Evolutionary conservation across 1,284 basidiomycete species (phyloP), one percentile per base, ranked within the genome.

Genomic region (Dichomitus squalens): DNA sequence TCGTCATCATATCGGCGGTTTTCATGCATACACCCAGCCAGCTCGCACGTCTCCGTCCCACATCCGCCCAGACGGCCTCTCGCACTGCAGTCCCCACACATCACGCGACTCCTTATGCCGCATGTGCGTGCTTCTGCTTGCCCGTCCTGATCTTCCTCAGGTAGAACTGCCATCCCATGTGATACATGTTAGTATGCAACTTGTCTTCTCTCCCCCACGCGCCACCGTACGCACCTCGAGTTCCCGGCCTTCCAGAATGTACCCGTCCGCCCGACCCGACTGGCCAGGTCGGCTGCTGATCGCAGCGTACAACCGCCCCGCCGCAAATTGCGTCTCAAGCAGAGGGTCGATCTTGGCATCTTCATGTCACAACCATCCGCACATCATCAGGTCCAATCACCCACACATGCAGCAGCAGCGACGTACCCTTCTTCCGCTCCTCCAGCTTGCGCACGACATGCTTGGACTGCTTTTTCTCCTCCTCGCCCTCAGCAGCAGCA

Each of bases 201-300:
- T n/a, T n/a, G n/a, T n/a, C 27, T 41, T 49, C 57, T 53, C 41
- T 27, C 49, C 21, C 11, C 39, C 59, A 50, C 9, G 50, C 53
- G 11, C 49, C 47, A 34, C 44, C 25, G 16, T 41, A 70, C 81
- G 52, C 69, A 95, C 93, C 83, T 97, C 95, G 59, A 97, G 87
- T 76, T 98, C 95, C 79, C 94, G 94, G 73, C 95, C 95, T 83
- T 98, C 95, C 55, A 98, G 87, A 65, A 98, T 83, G 80, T 97
- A 96, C 55, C 95, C 95, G 75, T 98, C 96, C 61, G 90, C 88
- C 65, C 95, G 93, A 47, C 95, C 95, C 55, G 88, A 92, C 77
- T 98, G 95, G 46, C 95, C 95, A 59, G 95, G 95, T 75, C 95
- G 88, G 75, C 92, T 95, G 61, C 93, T 87, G 76, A 98, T 90